These are phyloP conservation scores for Trichoderma asperellum DNA, from an alignment of 2,329 filamentous ascomycete species.

Conservation along the genomic window DNA sequence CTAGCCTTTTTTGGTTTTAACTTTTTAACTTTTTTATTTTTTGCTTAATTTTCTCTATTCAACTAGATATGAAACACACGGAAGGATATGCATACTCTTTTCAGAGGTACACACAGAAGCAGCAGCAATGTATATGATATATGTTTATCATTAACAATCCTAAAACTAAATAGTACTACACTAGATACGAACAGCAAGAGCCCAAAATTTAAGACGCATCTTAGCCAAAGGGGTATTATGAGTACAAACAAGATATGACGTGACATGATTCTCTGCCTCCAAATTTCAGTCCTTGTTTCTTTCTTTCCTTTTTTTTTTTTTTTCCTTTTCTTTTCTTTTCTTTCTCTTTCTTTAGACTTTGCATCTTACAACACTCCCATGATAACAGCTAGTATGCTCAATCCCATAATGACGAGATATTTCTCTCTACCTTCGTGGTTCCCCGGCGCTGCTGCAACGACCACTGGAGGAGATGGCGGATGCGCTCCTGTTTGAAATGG, in stretches of 20 bases:
- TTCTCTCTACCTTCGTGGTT: neutral
- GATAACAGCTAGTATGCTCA: neutral
- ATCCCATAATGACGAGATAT: neutral
- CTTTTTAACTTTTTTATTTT: no score
- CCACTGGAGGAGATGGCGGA: neutral
- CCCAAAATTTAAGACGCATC: neutral
- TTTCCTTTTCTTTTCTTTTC: neutral
- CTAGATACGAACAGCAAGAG: neutral
- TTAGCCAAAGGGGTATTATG: slow-evolving; percentile 11
- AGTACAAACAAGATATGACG: slow-evolving; percentile 2
- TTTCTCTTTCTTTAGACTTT: neutral
- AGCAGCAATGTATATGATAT: neutral
- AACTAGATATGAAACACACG: neutral
- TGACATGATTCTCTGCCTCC: neutral
- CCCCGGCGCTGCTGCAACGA: slow-evolving; percentile 13
- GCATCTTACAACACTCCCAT: neutral
- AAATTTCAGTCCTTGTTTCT: neutral
- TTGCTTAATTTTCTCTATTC: neutral
- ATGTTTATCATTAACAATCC: neutral
- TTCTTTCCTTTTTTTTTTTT: neutral
- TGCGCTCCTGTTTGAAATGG: neutral
- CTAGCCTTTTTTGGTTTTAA: neutral
- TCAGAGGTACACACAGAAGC: neutral
- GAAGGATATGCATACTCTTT: neutral
- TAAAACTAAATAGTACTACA: slow-evolving; percentile 3